Percentiles rank a stretch among this genome's conserved stretches.
phyloP scores from a whole-genome alignment of 768 basidiomycete genomes.

The Boletus bicolor region DNA sequence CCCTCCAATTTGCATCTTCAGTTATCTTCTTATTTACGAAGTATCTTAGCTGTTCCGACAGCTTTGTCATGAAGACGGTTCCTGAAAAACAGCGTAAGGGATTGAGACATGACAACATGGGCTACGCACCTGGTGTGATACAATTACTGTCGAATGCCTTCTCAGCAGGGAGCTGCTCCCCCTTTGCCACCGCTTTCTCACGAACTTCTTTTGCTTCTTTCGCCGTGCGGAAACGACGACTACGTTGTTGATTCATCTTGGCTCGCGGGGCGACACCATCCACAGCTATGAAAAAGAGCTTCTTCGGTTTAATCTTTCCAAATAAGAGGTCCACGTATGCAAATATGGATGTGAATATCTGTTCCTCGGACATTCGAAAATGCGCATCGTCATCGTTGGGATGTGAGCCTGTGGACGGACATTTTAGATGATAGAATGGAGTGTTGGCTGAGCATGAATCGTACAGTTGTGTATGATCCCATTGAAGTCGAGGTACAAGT shows the following conservation, averaged over 20 bases:
- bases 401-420: slow-evolving; percentile 64
- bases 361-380: slow-evolving; percentile 93
- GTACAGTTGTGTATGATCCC: slow-evolving; percentile 84
- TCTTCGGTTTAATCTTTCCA: slow-evolving; percentile 95
- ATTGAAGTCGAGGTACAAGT: slow-evolving; percentile 93
- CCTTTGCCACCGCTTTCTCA: slow-evolving; percentile 83
- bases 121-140: slow-evolving; percentile 85
- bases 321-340: slow-evolving; percentile 96
- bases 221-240: slow-evolving; percentile 89
- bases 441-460: not conserved
- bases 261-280: slow-evolving; percentile 97
- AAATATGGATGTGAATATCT: slow-evolving; percentile 97
- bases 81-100: slow-evolving; percentile 41
- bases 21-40: slow-evolving; percentile 98
- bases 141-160: slow-evolving; percentile 99
- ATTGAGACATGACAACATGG: not conserved
- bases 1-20: slow-evolving; percentile 94
- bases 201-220: slow-evolving; percentile 86
- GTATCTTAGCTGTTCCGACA: slow-evolving; percentile 92
- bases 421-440: not conserved
- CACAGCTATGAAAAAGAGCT: slow-evolving; percentile 97
- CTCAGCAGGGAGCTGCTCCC: slow-evolving; percentile 87
- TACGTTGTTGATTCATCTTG: slow-evolving; percentile 99
- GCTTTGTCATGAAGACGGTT: slow-evolving; percentile 90
- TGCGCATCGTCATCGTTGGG: slow-evolving; percentile 96